A percentile compares a stretch with the other conserved stretches of the same genome.
These are phyloP conservation scores for Sclerospora graminicola DNA, from an alignment of 352 stramenopile species.

Conservation along the genomic window DNA sequence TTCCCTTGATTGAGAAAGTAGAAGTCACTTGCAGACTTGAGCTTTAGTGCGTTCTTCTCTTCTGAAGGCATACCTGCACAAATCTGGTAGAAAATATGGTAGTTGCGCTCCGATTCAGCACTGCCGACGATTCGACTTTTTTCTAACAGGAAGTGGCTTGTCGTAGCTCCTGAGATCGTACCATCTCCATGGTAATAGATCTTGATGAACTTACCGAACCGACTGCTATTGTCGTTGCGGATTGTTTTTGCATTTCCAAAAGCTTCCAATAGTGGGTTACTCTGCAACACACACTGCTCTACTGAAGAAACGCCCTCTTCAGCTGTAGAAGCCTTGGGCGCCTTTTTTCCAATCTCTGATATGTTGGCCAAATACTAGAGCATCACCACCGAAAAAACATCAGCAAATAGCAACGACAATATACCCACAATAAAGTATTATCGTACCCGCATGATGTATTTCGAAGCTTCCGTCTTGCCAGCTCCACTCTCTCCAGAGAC, in stretches of 20 bases:
- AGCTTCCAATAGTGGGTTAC: slow-evolving; percentile 88
- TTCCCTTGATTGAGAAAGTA: slow-evolving; percentile 91
- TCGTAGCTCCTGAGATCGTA: slow-evolving; percentile 87
- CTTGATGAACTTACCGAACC: slow-evolving; percentile 95
- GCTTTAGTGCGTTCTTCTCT: slow-evolving; percentile 64
- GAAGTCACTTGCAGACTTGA: slow-evolving; percentile 87
- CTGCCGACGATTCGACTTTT: slow-evolving; percentile 95
- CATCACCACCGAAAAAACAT: slow-evolving; percentile 1
- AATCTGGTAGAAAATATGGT: slow-evolving; percentile 99
- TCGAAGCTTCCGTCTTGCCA: slow-evolving; percentile 85
- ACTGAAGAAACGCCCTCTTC: slow-evolving; percentile 51
- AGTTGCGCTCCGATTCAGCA: slow-evolving; percentile 92
- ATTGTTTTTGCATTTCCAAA: slow-evolving; percentile 92
- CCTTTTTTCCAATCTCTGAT: slow-evolving; percentile 80
- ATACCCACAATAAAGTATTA: slow-evolving; percentile 1
- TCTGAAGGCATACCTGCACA: slow-evolving; percentile 68
- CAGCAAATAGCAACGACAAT: neutral
- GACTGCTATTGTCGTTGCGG: slow-evolving; percentile 94
- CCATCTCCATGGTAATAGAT: slow-evolving; percentile 89
- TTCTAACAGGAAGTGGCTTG: slow-evolving; percentile 97
- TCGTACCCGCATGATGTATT: slow-evolving; percentile 86
- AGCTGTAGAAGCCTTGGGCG: slow-evolving; percentile 59
- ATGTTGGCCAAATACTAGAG: slow-evolving; percentile 84
- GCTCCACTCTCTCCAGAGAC: slow-evolving; percentile 82
- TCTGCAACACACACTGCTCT: slow-evolving; percentile 88